phyloP scores from a whole-genome alignment of 1,284 basidiomycete genomes.

The Rhodotorula sp. region DNA sequence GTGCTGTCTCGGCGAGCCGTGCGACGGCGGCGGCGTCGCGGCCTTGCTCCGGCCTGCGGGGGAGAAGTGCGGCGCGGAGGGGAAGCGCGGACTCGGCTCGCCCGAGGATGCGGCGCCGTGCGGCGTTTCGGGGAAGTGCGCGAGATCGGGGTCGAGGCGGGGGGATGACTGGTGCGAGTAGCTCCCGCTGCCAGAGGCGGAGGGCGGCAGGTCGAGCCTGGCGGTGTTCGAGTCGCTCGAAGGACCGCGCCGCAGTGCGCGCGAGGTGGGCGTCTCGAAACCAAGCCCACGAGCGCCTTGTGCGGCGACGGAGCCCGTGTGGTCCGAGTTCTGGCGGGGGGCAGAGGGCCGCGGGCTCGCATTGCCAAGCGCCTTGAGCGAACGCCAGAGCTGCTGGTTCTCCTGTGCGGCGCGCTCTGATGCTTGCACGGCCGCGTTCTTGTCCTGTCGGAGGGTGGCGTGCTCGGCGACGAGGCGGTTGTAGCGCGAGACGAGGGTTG shows the following conservation, averaged over 20 bases:
- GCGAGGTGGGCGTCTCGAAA: conserved; percentile 2
- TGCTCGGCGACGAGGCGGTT: conserved; percentile 25
- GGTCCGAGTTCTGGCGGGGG: conserved; percentile 21
- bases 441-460: conserved; percentile 13
- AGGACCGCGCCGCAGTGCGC: background rate
- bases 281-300: background rate
- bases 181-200: background rate
- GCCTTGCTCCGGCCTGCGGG: conserved; percentile 12
- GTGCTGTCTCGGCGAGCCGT: background rate
- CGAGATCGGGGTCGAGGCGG: background rate
- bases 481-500: conserved; percentile 26
- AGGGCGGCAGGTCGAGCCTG: background rate
- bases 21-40: conserved; percentile 28
- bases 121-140: background rate
- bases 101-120: background rate
- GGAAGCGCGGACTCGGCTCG: conserved; percentile 2
- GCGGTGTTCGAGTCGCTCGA: conserved; percentile 1
- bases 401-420: conserved; percentile 21
- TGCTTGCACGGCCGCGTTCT: conserved; percentile 10
- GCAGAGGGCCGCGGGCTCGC: conserved; percentile 23
- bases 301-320: background rate
- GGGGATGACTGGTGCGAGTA: conserved; percentile 1
- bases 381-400: conserved; percentile 36
- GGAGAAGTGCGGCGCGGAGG: conserved; percentile 2
- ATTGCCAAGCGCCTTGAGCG: conserved; percentile 19